Base-by-base conservation (phyloP, 257 asterid species). In the Jaltomata sinuosa region DNA sequence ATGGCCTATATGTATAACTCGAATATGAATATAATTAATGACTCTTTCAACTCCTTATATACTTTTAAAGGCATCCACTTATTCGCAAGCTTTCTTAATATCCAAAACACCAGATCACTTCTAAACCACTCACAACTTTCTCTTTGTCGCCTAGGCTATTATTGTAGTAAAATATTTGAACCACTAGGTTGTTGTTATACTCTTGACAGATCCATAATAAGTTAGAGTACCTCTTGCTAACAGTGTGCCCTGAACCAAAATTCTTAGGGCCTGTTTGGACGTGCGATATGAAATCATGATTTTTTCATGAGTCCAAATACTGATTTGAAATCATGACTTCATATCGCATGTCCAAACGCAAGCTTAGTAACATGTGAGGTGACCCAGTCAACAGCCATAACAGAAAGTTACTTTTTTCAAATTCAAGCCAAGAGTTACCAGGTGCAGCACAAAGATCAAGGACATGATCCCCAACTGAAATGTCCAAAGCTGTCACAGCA, bases 401-500 rank as follows among this genome's bases (percentile, higher is more conserved):
- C 4, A 76, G 0, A 62, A 72, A 47, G n/a, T 25, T 27, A 49
- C 27, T 16, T 15, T 19, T 62, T 6, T 61, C 84, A 36, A 6
- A 67, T 38, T 67, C 47, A 67, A 71, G 54, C 18, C 47, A 69
- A 68, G 50, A 83, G 47, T 84, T 88, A 96, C 99, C 99, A 84
- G 98, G 99, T 49, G 98, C 98, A 65, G 98, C 95, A 85, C 99
- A 97, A 67, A 97, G 97, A 89, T 97, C 99, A 80, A 96, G 98
- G 82, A 94, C 92, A 40, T 92, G 97, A 88, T 94, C 99, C 83
- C 98, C 97, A 10, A 89, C 87, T 69, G 85, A 82, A 88, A 97
- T 81, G 90, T 84, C 93, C 94, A 97, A 88, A 83, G 98, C 97
- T 76, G 91, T 71, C 85, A 97, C 98, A 27, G 99, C 97, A 88